Base-by-base conservation (phyloP, 2,329 filamentous ascomycete species). In the Fusarium foetens region DNA sequence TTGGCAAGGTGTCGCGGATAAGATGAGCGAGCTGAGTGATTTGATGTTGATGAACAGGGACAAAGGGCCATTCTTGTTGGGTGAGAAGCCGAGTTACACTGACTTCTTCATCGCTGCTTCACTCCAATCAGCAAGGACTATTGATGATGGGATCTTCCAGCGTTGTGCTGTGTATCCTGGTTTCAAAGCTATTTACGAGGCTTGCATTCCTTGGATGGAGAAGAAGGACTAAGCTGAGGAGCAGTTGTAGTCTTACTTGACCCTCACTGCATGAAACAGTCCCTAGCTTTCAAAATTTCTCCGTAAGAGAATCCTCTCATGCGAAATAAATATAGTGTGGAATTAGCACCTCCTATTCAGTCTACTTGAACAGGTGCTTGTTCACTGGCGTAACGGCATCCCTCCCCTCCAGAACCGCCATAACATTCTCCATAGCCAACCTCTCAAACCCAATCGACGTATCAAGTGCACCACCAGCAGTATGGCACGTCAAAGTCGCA, bases 401-500 rank as follows among this genome's bases (percentile, higher is more conserved):
- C 33, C 83, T 80, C 4, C 80, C 83, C 41, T 81, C 79, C 48
- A 88, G 75, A 58, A 86, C 86, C 1, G 83, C 81, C 58, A 86
- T 72, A 19, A 88, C 80, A 73, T 89, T 90, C 78, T 85, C 81
- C 79, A 90, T 88, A 3, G 86, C 83, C 74, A 89, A 74, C 42
- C 80, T 79, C 78, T 89, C 87, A 70, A 89, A 89, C 25, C 86
- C 86, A 31, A 86, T 77, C 68, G 84, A 83, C 51, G 87, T 87
- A 69, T 88, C 86, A 9, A 89, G 80, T 16, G 86, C 86, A 5
- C 87, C 86, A 0, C 88, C 87, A 4, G 86, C 88, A 58, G 86
- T 88, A 78, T 89, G 88, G 25, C 83, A 83, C 21, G 88, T 84
- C 42, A 89, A 77, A 52, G 84, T 85, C 1, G 82, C 83, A 33